Base-by-base conservation (phyloP, 768 basidiomycete species). In the Trametes meyenii region DNA sequence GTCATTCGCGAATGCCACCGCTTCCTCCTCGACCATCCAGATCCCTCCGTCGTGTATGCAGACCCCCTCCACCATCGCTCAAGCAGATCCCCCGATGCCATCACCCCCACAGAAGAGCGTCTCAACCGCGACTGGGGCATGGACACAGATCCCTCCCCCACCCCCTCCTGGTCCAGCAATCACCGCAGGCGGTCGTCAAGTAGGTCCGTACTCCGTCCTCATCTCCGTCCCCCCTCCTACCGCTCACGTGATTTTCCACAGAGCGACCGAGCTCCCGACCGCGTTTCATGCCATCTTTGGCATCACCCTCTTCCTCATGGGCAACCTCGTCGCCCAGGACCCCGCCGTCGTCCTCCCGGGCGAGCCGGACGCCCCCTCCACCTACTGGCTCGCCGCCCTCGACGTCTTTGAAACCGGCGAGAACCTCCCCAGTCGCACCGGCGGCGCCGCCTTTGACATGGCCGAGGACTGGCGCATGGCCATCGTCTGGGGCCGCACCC, bases 361-460 rank as follows among this genome's bases (percentile, higher is more conserved):
- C 40, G 87, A 90, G 65, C 87, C 86, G 10, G 67, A 68, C 14
- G 73, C 68, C 2, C 77, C 84, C 13, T 75, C 77, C 4, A 78
- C 81, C 0, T 89, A 87, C 70, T 89, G 85, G 83, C 78, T 86
- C 39, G 80, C 83, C n/a, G 85, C 88, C 1, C 76, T 90, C 55
- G 87, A 88, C 67, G 84, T 87, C 7, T 87, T 90, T 66, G 85
- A 88, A 73, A 84, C 82, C 7, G 87, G 86, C 45, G 86, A 89
- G 67, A 84, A 79, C 64, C 73, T 86, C 7, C 86, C 86, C 0
- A 77, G 78, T 38, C 78, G 78, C 36, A 66, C 67, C 16, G 61
- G 61, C 49, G 63, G 59, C 38, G 21, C 26, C 60, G 65, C 38
- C 17, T n/a, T 39, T 19, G 43, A 49, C 46, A 50, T 43, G n/a